These are phyloP conservation scores for Astrocystis sublimbata DNA, from an alignment of 495 filamentous ascomycete species.

Conservation along the genomic window DNA sequence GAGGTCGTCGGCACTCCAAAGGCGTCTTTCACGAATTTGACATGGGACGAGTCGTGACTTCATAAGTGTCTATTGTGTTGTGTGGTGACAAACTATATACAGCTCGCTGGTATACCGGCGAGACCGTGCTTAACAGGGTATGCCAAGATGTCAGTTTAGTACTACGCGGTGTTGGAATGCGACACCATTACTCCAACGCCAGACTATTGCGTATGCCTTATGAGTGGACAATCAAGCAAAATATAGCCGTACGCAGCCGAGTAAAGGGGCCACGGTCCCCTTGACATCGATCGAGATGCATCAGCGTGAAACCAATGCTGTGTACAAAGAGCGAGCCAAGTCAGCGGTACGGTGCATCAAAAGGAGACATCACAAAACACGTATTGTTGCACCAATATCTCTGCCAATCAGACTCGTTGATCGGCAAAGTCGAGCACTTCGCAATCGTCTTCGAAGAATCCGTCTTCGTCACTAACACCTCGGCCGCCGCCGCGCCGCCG, in stretches of 20 bases:
- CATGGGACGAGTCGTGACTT: constrained; percentile 17
- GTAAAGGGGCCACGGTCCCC: not conserved
- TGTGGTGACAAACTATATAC: constrained; percentile 19
- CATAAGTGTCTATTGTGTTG: constrained; percentile 33
- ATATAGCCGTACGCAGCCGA: constrained; percentile 10
- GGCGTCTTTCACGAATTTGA: not conserved
- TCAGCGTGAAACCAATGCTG: constrained; percentile 21
- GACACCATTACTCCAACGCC: constrained; percentile 33
- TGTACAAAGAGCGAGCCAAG: constrained; percentile 24
- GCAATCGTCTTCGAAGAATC: constrained; percentile 93
- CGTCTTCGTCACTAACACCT: constrained; percentile 63
- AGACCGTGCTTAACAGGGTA: constrained; percentile 23
- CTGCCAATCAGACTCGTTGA: constrained; percentile 68
- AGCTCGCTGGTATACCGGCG: constrained; percentile 19
- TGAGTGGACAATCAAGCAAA: constrained; percentile 23
- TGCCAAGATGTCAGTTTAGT: constrained; percentile 20
- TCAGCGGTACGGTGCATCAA: constrained; percentile 22
- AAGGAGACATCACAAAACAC: constrained; percentile 19
- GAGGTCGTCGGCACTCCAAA: not conserved
- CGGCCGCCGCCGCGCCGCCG: constrained; percentile 59
- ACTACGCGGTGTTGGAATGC: constrained; percentile 14
- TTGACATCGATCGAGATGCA: not conserved
- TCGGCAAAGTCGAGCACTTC: constrained; percentile 90
- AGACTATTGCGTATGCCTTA: constrained; percentile 22
- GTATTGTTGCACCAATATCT: constrained; percentile 6